phyloP scores from a whole-genome alignment of 2,329 filamentous ascomycete genomes.

The Hypoxylon sp. region DNA sequence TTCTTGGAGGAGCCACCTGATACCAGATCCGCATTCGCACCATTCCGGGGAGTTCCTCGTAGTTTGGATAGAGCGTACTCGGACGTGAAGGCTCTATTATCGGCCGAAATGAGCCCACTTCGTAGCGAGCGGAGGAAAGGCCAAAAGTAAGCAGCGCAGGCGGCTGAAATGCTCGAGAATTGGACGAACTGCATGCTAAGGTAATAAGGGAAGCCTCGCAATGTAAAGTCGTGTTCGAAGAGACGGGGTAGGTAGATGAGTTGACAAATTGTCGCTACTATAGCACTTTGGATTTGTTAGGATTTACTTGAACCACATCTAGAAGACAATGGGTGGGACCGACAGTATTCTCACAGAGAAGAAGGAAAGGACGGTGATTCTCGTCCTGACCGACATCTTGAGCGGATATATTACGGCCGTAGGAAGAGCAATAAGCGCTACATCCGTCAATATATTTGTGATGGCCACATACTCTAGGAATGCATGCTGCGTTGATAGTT shows the following conservation, averaged over 20 bases:
- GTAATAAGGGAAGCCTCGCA: constrained; percentile 41
- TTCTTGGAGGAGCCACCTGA: constrained; percentile 33
- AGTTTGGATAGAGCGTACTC: constrained; percentile 37
- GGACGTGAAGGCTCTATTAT: constrained; percentile 39
- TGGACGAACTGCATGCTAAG: constrained; percentile 41
- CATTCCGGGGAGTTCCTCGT: constrained; percentile 26
- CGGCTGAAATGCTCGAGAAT: constrained; percentile 38
- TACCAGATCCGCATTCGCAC: constrained; percentile 26
- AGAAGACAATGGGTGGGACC: constrained; percentile 6
- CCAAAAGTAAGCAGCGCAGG: constrained; percentile 44
- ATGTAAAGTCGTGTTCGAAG: constrained; percentile 36
- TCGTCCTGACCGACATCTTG: constrained; percentile 32
- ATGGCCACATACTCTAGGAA: constrained; percentile 41
- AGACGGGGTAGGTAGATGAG: constrained; percentile 41
- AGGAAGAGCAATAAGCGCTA: constrained; percentile 38
- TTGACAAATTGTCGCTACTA: constrained; percentile 40
- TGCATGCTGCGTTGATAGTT: constrained; percentile 10
- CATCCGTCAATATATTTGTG: constrained; percentile 42
- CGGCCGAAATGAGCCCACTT: constrained; percentile 41
- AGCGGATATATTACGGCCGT: constrained; percentile 39
- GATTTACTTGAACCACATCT: background rate
- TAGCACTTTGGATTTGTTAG: constrained; percentile 37
- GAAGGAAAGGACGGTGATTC: constrained; percentile 38
- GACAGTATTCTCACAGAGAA: constrained; percentile 43
- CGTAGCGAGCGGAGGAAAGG: constrained; percentile 43